Percentiles rank a stretch among this genome's conserved stretches.
Conservation (phyloP, 352 stramenopile species). For the Phytophthora citrophthora region DNA sequence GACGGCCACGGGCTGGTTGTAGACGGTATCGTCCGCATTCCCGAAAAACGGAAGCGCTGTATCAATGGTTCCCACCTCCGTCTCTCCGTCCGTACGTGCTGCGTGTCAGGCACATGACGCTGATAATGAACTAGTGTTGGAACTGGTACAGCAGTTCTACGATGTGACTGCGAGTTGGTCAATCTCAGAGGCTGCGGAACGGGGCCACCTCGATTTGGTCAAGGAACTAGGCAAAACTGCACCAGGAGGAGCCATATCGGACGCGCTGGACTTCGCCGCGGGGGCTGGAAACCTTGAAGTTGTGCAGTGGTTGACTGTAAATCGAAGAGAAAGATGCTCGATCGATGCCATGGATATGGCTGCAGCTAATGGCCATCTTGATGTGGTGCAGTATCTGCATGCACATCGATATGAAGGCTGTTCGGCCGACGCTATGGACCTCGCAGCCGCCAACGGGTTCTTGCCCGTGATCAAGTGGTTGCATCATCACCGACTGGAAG, state of each 20-base stretch:
- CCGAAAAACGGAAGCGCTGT: conserved; percentile 7
- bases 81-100: conserved; percentile 50
- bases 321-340: conserved; percentile 35
- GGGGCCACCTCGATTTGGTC: conserved; percentile 44
- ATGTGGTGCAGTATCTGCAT: conserved; percentile 46
- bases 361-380: conserved; percentile 32
- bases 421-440: conserved; percentile 44
- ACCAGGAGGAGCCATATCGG: conserved; percentile 1
- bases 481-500: conserved; percentile 36
- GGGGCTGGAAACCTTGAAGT: conserved; percentile 32
- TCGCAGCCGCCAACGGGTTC: conserved; percentile 36
- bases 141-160: conserved; percentile 45
- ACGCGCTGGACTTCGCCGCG: conserved; percentile 36
- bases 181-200: conserved; percentile 45
- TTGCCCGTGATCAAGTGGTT: conserved; percentile 43
- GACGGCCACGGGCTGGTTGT: no score
- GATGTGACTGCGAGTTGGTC: conserved; percentile 47
- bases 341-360: conserved; percentile 41
- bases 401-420: conserved; percentile 36
- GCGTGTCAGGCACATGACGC: conserved; percentile 40
- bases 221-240: background rate
- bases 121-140: conserved; percentile 39
- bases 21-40: conserved; percentile 2
- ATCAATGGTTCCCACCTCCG: background rate
- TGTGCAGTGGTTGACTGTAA: conserved; percentile 37